Evolutionary conservation across 1,139 yeast species (phyloP), one percentile per base, ranked within the genome.

Genomic region (Yamadazyma kanchanaburiensis): DNA sequence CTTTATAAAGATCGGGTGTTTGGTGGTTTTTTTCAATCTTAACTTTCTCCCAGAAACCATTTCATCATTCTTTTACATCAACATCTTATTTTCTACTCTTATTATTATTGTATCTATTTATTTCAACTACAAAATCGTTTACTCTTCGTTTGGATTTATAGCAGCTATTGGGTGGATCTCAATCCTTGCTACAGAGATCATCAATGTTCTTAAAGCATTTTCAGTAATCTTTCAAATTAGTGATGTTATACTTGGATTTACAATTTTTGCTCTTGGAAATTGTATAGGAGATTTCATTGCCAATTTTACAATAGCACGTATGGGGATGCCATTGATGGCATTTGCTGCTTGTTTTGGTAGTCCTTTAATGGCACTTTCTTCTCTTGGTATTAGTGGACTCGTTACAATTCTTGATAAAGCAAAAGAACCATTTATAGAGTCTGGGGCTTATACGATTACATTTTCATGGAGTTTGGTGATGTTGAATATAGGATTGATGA

Each of bases 301-400:
- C 0, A 88, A 91, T 48, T 64, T 82, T 29, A 84, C 95, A 0
- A 79, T 91, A 30, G 91, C 96, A 0, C 68, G 64, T 39, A 77
- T 86, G 77, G 96, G 96, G 0, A 81, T 80, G 63, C 89, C 96
- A 0, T 71, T 84, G 38, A 86, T 89, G 91, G 96, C 97, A 0
- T 67, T 91, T 24, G 84, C 94, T 10, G 96, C 97, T 0, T 89
- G 96, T 49, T 85, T 88, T 55, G 97, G 96, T 1, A 94, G 96
- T 1, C 97, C 97, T 0, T 60, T 89, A 8, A 48, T 74, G 15
- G 64, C 76, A 15, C 51, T 73, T 21, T 55, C 70, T 31, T 70
- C 61, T 20, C 56, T 57, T 58, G 80, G 64, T 22, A 56, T 81
- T 6, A 80, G 83, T 42, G 86, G 91, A 0, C 46, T 85, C 22